These are phyloP conservation scores for Dalbergia cochinchinensis DNA, from an alignment of 306 rosid species.

Conservation along the genomic window DNA sequence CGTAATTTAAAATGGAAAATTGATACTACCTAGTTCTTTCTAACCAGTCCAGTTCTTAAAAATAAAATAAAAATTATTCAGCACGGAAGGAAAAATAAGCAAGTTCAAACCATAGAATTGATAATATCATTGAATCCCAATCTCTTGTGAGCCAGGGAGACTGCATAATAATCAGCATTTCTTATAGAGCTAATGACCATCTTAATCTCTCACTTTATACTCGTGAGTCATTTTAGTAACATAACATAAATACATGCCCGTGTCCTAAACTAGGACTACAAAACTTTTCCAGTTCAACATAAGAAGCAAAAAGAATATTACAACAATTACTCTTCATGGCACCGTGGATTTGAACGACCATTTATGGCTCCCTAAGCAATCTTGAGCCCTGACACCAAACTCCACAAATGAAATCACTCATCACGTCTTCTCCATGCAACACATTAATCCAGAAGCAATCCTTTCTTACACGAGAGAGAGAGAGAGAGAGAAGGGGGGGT, in stretches of 20 bases:
- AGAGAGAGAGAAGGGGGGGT: no score
- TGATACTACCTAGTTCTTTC: no score
- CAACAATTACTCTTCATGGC: conserved; percentile 42
- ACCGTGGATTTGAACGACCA: conserved; percentile 25
- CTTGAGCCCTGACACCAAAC: conserved; percentile 28
- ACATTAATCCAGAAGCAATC: conserved; percentile 24
- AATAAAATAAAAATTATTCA: no score
- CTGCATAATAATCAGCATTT: conserved; percentile 3
- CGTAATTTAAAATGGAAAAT: no score
- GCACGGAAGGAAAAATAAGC: no score
- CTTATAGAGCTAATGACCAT: not conserved
- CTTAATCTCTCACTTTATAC: no score
- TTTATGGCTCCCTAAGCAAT: conserved; percentile 35
- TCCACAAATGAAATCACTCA: conserved; percentile 11
- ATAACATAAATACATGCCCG: conserved; percentile 17
- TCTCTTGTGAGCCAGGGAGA: not conserved
- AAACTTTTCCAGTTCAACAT: conserved; percentile 23
- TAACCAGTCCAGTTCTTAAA: no score
- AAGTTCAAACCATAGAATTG: no score
- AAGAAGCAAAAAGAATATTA: conserved; percentile 37
- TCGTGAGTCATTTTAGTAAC: no score
- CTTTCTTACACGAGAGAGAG: not conserved
- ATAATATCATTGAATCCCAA: no score
- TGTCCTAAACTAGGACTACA: conserved; percentile 43
- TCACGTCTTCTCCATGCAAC: conserved; percentile 29